Evolutionary conservation across 805 yeast genomes (phyloP).

Genomic region (Candida maesae): DNA sequence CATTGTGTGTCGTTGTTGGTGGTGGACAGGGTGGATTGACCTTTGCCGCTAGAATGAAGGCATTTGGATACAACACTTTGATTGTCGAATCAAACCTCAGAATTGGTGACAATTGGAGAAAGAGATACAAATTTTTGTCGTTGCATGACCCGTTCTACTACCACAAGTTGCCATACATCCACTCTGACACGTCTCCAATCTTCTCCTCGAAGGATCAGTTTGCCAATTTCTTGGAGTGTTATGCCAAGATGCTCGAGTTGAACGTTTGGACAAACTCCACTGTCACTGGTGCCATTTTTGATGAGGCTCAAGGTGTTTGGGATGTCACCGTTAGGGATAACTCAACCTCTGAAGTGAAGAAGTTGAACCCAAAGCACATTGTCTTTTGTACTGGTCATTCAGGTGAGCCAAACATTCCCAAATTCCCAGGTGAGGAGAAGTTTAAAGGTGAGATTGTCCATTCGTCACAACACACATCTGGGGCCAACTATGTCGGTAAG

Average conservation of each 20-base stretch:
- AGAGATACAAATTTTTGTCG: slow-evolving; percentile 40
- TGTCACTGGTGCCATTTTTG: slow-evolving; percentile 31
- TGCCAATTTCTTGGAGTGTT: slow-evolving; percentile 40
- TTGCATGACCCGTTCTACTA: slow-evolving; percentile 44
- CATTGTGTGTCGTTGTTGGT: slow-evolving; percentile 42
- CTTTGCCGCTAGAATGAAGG: slow-evolving; percentile 39
- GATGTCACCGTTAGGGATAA: slow-evolving; percentile 30
- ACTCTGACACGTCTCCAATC: slow-evolving; percentile 39
- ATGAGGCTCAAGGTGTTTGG: slow-evolving; percentile 31
- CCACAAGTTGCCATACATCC: slow-evolving; percentile 39
- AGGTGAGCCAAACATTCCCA: slow-evolving; percentile 42
- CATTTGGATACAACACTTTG: slow-evolving; percentile 37
- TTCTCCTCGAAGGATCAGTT: slow-evolving; percentile 43
- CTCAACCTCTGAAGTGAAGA: slow-evolving; percentile 25
- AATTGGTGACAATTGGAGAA: slow-evolving; percentile 47
- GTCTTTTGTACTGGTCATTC: slow-evolving; percentile 45
- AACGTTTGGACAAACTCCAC: slow-evolving; percentile 34
- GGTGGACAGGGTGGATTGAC: slow-evolving; percentile 46
- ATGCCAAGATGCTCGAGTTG: slow-evolving; percentile 39
- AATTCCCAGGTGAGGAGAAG: slow-evolving; percentile 33
- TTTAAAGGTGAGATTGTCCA: slow-evolving; percentile 39
- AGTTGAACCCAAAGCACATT: slow-evolving; percentile 34
- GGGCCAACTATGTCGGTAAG: slow-evolving; percentile 38
- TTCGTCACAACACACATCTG: slow-evolving; percentile 40
- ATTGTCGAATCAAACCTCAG: slow-evolving; percentile 36